Evolutionary conservation across 441 rosid species (phyloP), one percentile per base, ranked within the genome.

Genomic region (Rhodomyrtus psidioides): DNA sequence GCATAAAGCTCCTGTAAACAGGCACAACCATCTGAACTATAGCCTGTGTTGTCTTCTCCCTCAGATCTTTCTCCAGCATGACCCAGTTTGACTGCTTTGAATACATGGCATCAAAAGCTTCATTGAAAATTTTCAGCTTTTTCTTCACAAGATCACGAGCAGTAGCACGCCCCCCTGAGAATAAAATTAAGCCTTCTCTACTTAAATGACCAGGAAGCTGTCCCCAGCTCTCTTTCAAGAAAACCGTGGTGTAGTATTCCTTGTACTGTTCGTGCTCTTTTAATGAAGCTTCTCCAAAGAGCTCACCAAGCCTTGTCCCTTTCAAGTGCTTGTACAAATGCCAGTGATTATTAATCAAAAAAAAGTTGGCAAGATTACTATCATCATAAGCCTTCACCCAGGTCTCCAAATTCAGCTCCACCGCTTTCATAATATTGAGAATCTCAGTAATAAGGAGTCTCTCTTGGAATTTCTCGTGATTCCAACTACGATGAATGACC

Each of bases 141-240:
- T 94, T 95, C 94, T 97, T 97, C 85, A 97, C 99, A 84, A 97
- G 99, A 91, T 97, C 99, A 83, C 99, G 99, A 82, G 99, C 99
- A 86, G 98, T 96, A 57, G 98, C 99, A 84, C 98, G 98, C 65
- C 99, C 98, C 44, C 99, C 99, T 4, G 99, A 97, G 93, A 97
- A 96, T 55, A 94, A 90, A 87, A 97, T 95, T 54, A 97, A 94
- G 56, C 99, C 99, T 91, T 97, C 99, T 84, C 99, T 84, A 87
- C 99, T 97, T 89, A 97, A 91, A 84, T 96, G 97, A 84, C 91
- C 91, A 0, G 98, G 98, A 85, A 96, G 98, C 92, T 93, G 94
- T 26, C 95, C 96, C 99, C 99, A 97, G 70, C 93, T 97, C 53
- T 96, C 99, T 85, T 94, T 91, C 81, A 97, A 88, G 90, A 97